Base-by-base conservation (phyloP, 176 grass and related monocot genomes). In the Chloris gayana region DNA sequence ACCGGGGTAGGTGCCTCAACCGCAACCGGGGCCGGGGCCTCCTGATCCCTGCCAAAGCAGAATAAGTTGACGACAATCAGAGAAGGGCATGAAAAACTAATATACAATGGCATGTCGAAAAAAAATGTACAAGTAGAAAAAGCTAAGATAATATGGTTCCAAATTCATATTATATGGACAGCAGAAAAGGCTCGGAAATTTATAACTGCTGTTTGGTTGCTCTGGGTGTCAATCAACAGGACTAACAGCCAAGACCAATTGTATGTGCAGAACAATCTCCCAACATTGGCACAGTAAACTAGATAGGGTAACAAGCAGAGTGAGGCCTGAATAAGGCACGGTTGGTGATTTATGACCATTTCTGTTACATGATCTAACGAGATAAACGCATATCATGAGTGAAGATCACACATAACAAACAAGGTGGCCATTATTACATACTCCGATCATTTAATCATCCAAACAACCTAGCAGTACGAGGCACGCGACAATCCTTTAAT, bases 1-100 rank as follows among this genome's bases (percentile, higher is more conserved):
- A 81, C 77, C 0, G 81, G 91, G 75, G 81, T 72, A 8, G 87
- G 75, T 67, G 83, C 63, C 41, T 89, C 70, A 33, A 73, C 57
- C 67, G 73, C 63, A 68, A 27, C 76, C 18, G 76, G 79, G 74
- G 50, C 76, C 18, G 76, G 79, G 74, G 50, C 37, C 34, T 89
- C 90, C 70, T 54, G 50, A 1, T 67, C 90, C 67, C 87, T 92
- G 84, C 6, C 64, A 59, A 68, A 67, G 27, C 24, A 80, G 8
- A 33, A 80, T 42, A 51, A n/a, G 67, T 45, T 27, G 4, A 46
- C 68, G 63, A 79, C 27, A 33, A 66, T 51, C 3, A 54, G 18
- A 54, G 19, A 3, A 50, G 18, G 17, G 26, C 26, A 8, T 33
- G 9, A 29, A 24, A 6, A 59, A 25, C 56, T 59, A 26, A 26